Percentiles rank a stretch among this genome's conserved stretches.
Conservation (phyloP, 257 asterid genomes). For the Knoxia roxburghii region DNA sequence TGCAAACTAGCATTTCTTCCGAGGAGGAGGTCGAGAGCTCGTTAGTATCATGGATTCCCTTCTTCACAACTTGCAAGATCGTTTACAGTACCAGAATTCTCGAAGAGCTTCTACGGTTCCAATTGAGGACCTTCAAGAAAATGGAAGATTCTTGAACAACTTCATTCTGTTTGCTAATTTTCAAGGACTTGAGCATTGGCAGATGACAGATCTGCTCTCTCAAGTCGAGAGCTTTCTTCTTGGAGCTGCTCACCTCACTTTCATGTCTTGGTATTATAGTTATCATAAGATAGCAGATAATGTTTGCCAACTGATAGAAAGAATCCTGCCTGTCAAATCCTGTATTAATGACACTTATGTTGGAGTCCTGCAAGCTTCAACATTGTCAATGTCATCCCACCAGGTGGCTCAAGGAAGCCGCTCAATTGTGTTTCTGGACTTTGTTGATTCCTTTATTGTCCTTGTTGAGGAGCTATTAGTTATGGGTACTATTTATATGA, state of each 20-base stretch:
- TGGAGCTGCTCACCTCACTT: neutral
- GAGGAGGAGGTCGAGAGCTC: neutral
- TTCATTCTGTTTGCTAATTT: neutral
- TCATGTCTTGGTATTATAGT: neutral
- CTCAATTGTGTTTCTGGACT: neutral
- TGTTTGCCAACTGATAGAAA: neutral
- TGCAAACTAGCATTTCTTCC: neutral
- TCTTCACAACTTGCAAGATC: neutral
- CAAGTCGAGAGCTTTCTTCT: neutral
- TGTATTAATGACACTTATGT: neutral
- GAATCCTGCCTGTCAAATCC: neutral
- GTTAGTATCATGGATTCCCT: neutral
- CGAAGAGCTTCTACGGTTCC: neutral
- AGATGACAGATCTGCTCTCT: neutral
- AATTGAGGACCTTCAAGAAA: neutral
- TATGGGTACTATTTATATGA: neutral
- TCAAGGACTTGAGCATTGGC: neutral
- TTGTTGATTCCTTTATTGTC: neutral
- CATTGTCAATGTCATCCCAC: neutral
- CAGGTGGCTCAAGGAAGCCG: neutral
- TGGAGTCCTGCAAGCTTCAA: neutral
- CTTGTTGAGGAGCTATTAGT: neutral
- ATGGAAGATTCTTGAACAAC: conserved; percentile 1
- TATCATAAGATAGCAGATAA: neutral
- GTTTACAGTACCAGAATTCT: neutral